Evolutionary conservation across 495 filamentous ascomycete genomes (phyloP).

Genomic region (Aspergillus ellipticus): DNA sequence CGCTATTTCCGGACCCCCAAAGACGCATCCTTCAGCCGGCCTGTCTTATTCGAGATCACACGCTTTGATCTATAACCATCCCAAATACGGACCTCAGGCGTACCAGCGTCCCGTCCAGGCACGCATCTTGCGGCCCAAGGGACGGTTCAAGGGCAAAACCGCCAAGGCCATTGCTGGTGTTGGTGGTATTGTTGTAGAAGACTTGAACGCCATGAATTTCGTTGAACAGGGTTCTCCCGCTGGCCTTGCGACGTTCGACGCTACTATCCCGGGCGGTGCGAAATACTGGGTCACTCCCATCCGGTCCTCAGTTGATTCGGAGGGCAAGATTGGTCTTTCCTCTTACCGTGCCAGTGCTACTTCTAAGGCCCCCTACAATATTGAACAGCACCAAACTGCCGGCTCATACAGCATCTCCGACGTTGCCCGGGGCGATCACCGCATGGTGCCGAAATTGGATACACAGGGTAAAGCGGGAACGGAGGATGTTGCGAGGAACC

Average conservation of each 20-base stretch:
- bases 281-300: constrained; percentile 61
- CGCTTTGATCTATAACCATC: constrained; percentile 71
- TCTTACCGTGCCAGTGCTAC: constrained; percentile 42
- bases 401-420: constrained; percentile 23
- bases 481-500: constrained; percentile 33
- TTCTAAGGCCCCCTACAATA: constrained; percentile 48
- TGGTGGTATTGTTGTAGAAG: constrained; percentile 48
- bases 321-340: constrained; percentile 54
- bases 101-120: constrained; percentile 60
- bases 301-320: constrained; percentile 54
- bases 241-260: constrained; percentile 51
- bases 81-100: constrained; percentile 72
- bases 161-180: constrained; percentile 45
- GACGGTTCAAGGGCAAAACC: constrained; percentile 31
- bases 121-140: constrained; percentile 57
- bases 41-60: constrained; percentile 76
- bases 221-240: constrained; percentile 27
- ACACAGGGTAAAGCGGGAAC: constrained; percentile 4
- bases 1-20: constrained; percentile 60
- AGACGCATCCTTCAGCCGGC: constrained; percentile 89
- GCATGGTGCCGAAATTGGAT: constrained; percentile 34
- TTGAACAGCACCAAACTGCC: constrained; percentile 35
- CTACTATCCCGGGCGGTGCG: constrained; percentile 57
- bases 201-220: constrained; percentile 39
- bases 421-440: constrained; percentile 21